Evolutionary conservation across 2,329 filamentous ascomycete species (phyloP).

Genomic region (Talaromyces sp.): DNA sequence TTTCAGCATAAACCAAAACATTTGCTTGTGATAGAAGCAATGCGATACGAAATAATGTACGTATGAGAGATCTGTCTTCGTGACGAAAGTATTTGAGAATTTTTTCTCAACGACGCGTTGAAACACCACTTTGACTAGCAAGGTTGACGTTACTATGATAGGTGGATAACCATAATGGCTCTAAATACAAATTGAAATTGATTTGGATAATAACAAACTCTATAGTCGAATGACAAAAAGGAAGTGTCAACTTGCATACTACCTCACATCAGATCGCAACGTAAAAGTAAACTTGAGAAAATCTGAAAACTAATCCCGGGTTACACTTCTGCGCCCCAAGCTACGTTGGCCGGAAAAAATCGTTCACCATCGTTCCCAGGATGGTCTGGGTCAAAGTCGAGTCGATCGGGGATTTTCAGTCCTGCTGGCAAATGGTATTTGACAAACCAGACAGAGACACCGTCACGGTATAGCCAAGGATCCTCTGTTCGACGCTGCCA

Average conservation of each 20-base stretch:
- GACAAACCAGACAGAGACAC: conserved; percentile 15
- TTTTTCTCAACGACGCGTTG: background rate
- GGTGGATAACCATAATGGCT: too few species aligned
- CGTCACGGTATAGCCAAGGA: conserved; percentile 33
- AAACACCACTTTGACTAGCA: background rate
- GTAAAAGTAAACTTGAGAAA: background rate
- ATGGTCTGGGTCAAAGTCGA: conserved; percentile 22
- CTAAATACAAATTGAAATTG: background rate
- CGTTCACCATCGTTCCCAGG: background rate
- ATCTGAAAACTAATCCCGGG: background rate
- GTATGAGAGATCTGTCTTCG: background rate
- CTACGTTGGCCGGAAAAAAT: background rate
- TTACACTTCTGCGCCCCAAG: conserved; percentile 12
- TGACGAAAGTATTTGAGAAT: background rate
- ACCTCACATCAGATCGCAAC: background rate
- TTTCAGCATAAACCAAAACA: background rate
- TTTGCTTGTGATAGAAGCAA: background rate
- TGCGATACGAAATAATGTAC: background rate
- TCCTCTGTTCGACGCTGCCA: conserved; percentile 37
- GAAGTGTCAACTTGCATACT: too few species aligned
- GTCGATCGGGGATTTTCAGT: conserved; percentile 21
- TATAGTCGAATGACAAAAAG: too few species aligned
- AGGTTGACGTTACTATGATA: background rate
- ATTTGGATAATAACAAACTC: background rate
- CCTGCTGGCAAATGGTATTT: conserved; percentile 14